Evolutionary conservation across 768 basidiomycete species (phyloP), one percentile per base, ranked within the genome.

Genomic region (Termitomyces sp.): DNA sequence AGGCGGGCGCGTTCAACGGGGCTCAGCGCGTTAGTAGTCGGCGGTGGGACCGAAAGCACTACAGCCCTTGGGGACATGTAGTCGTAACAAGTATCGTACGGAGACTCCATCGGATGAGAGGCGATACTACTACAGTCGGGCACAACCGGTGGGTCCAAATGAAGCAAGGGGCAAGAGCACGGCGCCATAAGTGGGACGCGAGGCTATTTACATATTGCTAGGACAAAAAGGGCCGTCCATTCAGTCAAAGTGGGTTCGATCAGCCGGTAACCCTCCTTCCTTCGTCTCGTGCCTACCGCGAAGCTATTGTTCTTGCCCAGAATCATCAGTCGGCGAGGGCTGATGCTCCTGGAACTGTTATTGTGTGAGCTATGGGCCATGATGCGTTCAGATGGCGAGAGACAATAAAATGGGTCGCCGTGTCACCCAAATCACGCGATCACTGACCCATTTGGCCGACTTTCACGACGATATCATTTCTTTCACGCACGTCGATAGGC

Each of bases 1-100:
- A 87, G 77, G 54, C 81, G 81, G 9, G 74, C 66, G n/a, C 84
- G 80, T 66, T 86, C 81, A 24, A 75, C 64, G 1, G 75, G 60
- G 7, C 81, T 78, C 51, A 84, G 67, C 18, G 75, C 69, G 68
- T 88, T 87, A 16, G 74, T 79, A 24, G 86, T 88, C 0, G 84
- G 83, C 4, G 85, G 85, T 16, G 79, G 80, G 5, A 70, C 59
- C 5, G 82, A 81, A 55, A 73, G 78, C 7, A 75, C 71, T 12
- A 76, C 55, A n/a, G 57, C 36, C 51, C 22, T 54, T 1, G 51
- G 51, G 45, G 22, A 37, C 28, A 51, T 31, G 22, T 34, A 58
- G 26, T 58, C 56, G 24, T 41, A 46, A 34, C 5, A 31, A 6
- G 24, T 13, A 20, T 57, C 45, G 36, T 52, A 46, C 28, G 36